phyloP scores from a whole-genome alignment of 371 early-diverging fungal genomes.

The Mucor sp. region DNA sequence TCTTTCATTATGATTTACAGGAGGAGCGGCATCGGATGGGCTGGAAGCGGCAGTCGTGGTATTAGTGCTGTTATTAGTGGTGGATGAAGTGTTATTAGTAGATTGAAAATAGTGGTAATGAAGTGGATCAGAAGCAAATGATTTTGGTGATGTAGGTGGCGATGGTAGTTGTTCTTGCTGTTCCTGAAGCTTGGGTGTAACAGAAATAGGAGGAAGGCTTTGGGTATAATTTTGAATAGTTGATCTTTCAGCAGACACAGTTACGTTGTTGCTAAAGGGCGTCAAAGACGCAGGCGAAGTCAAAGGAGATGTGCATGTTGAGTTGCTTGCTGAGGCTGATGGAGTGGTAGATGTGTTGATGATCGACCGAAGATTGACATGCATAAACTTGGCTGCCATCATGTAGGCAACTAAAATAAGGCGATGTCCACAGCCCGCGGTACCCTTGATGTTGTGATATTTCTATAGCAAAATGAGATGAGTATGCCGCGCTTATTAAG shows the following conservation, averaged over 20 bases:
- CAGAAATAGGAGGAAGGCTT: slow-evolving; percentile 7
- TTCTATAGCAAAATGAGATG: slow-evolving; percentile 10
- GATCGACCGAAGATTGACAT: slow-evolving; percentile 25
- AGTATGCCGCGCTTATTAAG: not conserved
- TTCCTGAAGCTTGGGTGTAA: not conserved
- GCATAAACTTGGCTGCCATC: slow-evolving; percentile 34
- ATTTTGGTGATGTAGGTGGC: slow-evolving; percentile 29
- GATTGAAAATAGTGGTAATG: slow-evolving; percentile 29
- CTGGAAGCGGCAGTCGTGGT: not conserved
- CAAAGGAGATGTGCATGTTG: not conserved
- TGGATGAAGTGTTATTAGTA: not conserved
- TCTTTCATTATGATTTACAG: slow-evolving; percentile 8
- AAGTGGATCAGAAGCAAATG: slow-evolving; percentile 16
- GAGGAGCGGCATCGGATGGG: not conserved
- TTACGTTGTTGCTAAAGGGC: not conserved
- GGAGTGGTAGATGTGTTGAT: not conserved
- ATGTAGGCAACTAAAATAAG: slow-evolving; percentile 31
- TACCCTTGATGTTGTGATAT: slow-evolving; percentile 28
- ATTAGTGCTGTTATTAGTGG: not conserved
- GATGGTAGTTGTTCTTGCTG: slow-evolving; percentile 12
- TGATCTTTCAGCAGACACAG: slow-evolving; percentile 11
- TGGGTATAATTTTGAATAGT: slow-evolving; percentile 3
- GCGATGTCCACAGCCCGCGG: slow-evolving; percentile 29
- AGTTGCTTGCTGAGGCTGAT: not conserved
- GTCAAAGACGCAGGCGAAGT: not conserved